Evolutionary conservation across 352 stramenopile species (phyloP), one percentile per base, ranked within the genome.

Genomic region (Phytophthora constricta): DNA sequence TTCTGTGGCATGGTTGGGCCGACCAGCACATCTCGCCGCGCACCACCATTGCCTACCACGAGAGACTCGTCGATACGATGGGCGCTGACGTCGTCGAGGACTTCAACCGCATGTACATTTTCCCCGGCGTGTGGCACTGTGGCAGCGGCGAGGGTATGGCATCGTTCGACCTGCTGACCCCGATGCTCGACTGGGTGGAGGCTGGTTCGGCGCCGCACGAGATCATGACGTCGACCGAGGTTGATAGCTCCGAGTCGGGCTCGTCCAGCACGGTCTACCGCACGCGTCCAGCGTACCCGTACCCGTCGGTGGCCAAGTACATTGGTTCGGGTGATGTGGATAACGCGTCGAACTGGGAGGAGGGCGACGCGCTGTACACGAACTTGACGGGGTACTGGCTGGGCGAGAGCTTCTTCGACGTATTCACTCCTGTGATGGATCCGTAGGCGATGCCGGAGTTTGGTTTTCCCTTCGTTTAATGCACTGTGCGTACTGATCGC

Each of bases 51-150:
- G 51, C 50, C 14, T 70, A 68, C 37, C 62, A 75, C 33, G 68
- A 75, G 53, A 53, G 43, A 14, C 43, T 71, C 2, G 20, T 62
- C 25, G 28, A 55, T 14, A 34, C 47, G 14, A 71, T 75, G 61
- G 67, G 67, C n/a, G 45, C 20, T 19, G 41, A 64, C 5, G 19
- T 11, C 17, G 51, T 37, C 5, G 58, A 52, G 20, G 33, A 58
- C 2, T 72, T 76, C 22, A 54, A 71, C 22, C 68, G 62, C 14
- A 20, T 76, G 27, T 76, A 76, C 58, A 23, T 76, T 23, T 50
- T 76, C 19, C 62, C 68, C 14, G 62, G 62, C n/a, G 68, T 76
- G 19, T 69, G 62, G 31, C 68, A 76, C 62, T 76, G 68, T 27
- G 55, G 69, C 25, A 34, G 25, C 5, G 69, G 64, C 34, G 55